Base-by-base conservation (phyloP, 441 rosid genomes). In the Erodium texanum region DNA sequence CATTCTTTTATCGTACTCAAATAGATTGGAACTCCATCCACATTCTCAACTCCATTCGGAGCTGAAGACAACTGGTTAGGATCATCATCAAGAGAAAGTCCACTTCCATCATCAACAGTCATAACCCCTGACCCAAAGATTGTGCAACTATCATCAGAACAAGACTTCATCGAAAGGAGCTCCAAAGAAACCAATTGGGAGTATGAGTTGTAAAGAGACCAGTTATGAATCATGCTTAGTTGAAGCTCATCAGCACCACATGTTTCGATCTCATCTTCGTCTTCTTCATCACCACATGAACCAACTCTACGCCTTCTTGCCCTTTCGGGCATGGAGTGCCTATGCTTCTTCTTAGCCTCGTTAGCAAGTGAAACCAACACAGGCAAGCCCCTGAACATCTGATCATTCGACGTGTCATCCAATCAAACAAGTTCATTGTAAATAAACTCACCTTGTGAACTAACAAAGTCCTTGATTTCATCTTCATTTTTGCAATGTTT, bases 1-100 rank as follows among this genome's bases (percentile, higher is more conserved):
- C 98, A 90, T 73, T 89, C 97, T 77, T 87, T 90, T 64, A 93
- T 79, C 24, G 87, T 86, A 74, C 90, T 86, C 71, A 90, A 75
- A 73, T 68, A 89, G 23, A 86, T 73, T 1, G 84, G 84, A 67
- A 83, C 69, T 27, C 97, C 97, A 62, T 70, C 76, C 59, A 62
- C 76, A 66, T 77, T 75, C 0, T 76, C 74, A 3, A 69, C 71
- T 50, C 75, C 82, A 4, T 69, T 81, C 3, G 73, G 48, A 64
- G 72, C 73, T 11, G 77, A 77, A 48, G 83, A 74, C 69, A 83
- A 82, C 48, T 76, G 85, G 45, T 76, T 72, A 74, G 70, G 63
- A 69, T 77, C 79, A 59, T 27, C 61, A 24, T 85, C 92, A 5
- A 85, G 78, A 74, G 73, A 74, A 72, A 80, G 73, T 70, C 92